phyloP scores from a whole-genome alignment of 2,329 filamentous ascomycete species.

The Mycosphaerelloides madeirae region DNA sequence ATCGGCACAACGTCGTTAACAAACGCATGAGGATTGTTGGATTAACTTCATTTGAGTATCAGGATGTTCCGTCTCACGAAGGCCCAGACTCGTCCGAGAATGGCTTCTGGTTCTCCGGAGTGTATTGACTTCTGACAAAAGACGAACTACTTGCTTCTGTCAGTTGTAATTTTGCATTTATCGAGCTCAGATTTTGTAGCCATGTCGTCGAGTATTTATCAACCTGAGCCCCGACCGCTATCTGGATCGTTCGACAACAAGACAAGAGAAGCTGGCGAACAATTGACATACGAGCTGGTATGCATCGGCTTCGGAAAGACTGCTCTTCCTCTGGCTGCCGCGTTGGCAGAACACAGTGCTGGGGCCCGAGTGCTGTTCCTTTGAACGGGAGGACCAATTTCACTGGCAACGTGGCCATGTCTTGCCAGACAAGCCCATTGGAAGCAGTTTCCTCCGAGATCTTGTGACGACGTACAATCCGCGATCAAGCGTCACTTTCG shows the following conservation, averaged over 20 bases:
- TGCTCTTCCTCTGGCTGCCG: slow-evolving; percentile 22
- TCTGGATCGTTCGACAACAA: slow-evolving; percentile 2
- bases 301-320: slow-evolving; percentile 25
- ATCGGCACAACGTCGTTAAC: too few relatives aligned
- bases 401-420: slow-evolving; percentile 17
- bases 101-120: too few relatives aligned
- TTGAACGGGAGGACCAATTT: slow-evolving; percentile 18
- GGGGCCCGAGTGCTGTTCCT: slow-evolving; percentile 20
- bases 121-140: too few relatives aligned
- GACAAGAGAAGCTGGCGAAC: slow-evolving; percentile 4
- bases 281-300: slow-evolving; percentile 21
- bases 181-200: too few relatives aligned
- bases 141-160: too few relatives aligned
- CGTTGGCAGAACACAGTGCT: slow-evolving; percentile 18
- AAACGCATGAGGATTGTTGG: too few relatives aligned
- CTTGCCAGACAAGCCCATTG: slow-evolving; percentile 18
- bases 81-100: too few relatives aligned
- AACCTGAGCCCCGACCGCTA: too few relatives aligned
- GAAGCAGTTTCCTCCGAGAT: slow-evolving; percentile 25
- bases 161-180: too few relatives aligned
- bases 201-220: too few relatives aligned
- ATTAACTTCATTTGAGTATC: too few relatives aligned
- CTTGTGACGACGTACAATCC: slow-evolving; percentile 28
- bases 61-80: too few relatives aligned
- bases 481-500: slow-evolving; percentile 26